These are phyloP conservation scores for Zygotorulaspora mrakii DNA, from an alignment of 1,139 yeast genomes.

Conservation along the genomic window DNA sequence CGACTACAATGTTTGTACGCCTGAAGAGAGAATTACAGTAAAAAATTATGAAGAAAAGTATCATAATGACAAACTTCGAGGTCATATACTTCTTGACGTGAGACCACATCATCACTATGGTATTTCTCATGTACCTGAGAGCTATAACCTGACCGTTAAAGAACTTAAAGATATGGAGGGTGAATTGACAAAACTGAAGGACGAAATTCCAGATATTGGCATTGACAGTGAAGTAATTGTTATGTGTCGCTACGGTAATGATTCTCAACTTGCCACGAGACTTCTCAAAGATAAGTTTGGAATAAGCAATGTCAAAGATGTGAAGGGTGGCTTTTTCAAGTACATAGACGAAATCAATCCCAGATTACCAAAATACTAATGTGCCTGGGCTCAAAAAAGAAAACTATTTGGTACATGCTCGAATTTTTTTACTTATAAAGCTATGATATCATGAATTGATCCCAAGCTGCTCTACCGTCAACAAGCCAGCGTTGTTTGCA, in stretches of 20 bases:
- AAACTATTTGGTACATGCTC: neutral
- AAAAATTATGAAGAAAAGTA: slow-evolving; percentile 39
- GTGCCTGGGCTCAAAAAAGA: no score
- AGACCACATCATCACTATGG: slow-evolving; percentile 74
- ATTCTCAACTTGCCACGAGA: slow-evolving; percentile 74
- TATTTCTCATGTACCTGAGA: slow-evolving; percentile 56
- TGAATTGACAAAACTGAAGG: slow-evolving; percentile 22
- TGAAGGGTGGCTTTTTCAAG: slow-evolving; percentile 70
- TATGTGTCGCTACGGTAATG: slow-evolving; percentile 87
- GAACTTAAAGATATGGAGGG: slow-evolving; percentile 42
- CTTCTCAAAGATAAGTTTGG: slow-evolving; percentile 51
- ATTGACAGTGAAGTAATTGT: slow-evolving; percentile 30
- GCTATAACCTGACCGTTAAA: slow-evolving; percentile 64
- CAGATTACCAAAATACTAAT: slow-evolving; percentile 67
- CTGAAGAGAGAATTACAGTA: slow-evolving; percentile 50
- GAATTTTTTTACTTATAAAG: no score
- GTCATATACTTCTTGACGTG: slow-evolving; percentile 61
- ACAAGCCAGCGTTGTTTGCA: slow-evolving; percentile 62
- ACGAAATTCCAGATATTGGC: slow-evolving; percentile 24
- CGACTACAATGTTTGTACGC: slow-evolving; percentile 44
- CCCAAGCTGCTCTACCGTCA: slow-evolving; percentile 58
- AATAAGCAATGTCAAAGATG: slow-evolving; percentile 53
- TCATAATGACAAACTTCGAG: slow-evolving; percentile 12
- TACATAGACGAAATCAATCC: slow-evolving; percentile 67
- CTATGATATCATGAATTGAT: no score